Conservation (phyloP, 2,329 filamentous ascomycete genomes). For the Botrytis elliptica region DNA sequence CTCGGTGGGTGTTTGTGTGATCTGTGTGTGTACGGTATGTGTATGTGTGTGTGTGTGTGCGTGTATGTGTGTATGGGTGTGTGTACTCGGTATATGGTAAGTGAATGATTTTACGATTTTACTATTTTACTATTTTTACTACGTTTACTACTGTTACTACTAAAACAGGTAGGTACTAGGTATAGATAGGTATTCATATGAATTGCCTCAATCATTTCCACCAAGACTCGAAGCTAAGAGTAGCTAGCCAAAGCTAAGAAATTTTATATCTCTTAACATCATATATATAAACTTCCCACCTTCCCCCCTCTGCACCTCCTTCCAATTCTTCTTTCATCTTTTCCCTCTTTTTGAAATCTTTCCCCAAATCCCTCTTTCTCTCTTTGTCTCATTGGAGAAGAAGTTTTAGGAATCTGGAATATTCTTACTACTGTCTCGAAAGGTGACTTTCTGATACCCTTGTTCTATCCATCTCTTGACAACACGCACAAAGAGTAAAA, state of each 20-base stretch:
- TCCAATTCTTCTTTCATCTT: not conserved
- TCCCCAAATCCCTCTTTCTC: not conserved
- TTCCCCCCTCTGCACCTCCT: not conserved
- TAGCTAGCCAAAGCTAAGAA: not conserved
- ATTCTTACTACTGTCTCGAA: not conserved
- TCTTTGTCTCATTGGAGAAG: not conserved
- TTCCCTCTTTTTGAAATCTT: not conserved
- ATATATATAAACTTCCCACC: constrained; percentile 6
- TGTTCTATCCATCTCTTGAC: not conserved
- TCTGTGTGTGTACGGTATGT: not conserved
- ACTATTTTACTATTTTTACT: not conserved
- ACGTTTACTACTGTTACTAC: too few relatives aligned
- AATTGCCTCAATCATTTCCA: not conserved
- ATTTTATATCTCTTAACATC: not conserved
- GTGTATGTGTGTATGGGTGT: not conserved
- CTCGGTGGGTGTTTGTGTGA: not conserved
- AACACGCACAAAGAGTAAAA: not conserved
- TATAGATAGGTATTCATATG: not conserved
- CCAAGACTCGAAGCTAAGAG: not conserved
- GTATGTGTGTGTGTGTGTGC: not conserved
- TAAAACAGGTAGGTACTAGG: too few relatives aligned
- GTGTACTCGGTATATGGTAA: not conserved
- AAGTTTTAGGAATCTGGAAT: not conserved
- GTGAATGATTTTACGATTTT: not conserved
- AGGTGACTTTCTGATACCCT: not conserved